Conservation (phyloP, 1,284 basidiomycete genomes). For the Microbotryum scabiosae region DNA sequence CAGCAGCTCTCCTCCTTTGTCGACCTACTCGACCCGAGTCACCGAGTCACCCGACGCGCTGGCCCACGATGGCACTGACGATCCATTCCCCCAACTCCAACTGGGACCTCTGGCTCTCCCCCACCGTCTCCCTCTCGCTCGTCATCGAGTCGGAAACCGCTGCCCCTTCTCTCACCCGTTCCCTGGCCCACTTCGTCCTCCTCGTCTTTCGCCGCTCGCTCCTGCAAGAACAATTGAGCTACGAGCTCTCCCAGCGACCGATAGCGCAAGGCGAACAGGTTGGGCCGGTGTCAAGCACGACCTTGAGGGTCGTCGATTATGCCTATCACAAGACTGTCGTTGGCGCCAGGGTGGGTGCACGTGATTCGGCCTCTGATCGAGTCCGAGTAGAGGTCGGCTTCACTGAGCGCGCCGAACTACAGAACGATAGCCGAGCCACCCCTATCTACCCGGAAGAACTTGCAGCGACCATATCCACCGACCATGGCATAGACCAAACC, state of each 20-base stretch:
- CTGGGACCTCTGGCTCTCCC: slow-evolving; percentile 20
- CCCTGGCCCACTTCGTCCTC: slow-evolving; percentile 3
- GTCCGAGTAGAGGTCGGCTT: too few species aligned
- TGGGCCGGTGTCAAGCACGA: slow-evolving; percentile 8
- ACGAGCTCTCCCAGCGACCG: slow-evolving; percentile 12
- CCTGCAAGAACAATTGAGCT: slow-evolving; percentile 8
- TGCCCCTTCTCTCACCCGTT: slow-evolving; percentile 4
- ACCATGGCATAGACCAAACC: neutral
- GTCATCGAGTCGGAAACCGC: slow-evolving; percentile 22
- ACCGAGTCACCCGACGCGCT: too few species aligned
- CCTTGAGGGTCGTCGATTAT: slow-evolving; percentile 24
- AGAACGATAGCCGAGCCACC: neutral
- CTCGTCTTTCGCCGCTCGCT: slow-evolving; percentile 9
- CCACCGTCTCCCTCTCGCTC: slow-evolving; percentile 23
- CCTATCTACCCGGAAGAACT: slow-evolving; percentile 1
- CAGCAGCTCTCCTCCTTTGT: too few species aligned
- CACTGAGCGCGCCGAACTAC: too few species aligned
- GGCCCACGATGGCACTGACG: too few species aligned
- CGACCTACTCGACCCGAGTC: too few species aligned
- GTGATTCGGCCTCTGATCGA: too few species aligned
- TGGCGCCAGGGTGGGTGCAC: too few species aligned
- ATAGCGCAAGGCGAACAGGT: neutral
- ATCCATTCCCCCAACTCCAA: too few species aligned
- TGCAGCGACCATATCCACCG: neutral
- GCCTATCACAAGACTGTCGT: neutral